Percentiles rank a stretch among this genome's conserved stretches.
These are phyloP conservation scores for Daphne laureola DNA, from an alignment of 441 rosid species.

Conservation along the genomic window DNA sequence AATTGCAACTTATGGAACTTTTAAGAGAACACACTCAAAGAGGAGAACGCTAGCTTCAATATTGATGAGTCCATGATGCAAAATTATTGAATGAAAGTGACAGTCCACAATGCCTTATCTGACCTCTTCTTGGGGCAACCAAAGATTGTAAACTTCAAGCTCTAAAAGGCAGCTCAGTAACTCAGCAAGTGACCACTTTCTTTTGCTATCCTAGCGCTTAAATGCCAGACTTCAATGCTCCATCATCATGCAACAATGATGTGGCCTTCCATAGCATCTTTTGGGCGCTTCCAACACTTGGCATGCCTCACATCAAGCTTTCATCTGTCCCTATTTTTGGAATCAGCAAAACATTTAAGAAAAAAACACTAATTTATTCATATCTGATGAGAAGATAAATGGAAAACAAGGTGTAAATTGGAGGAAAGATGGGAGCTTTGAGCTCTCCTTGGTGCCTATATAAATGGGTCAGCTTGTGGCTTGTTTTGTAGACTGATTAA, in stretches of 20 bases:
- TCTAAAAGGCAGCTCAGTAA: neutral
- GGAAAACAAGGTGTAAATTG: neutral
- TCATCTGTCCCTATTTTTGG: neutral
- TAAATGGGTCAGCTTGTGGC: slow-evolving; percentile 11
- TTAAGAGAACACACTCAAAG: too few species aligned
- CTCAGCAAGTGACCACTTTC: neutral
- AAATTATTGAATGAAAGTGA: too few species aligned
- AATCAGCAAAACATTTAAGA: neutral
- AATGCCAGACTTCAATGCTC: slow-evolving; percentile 13
- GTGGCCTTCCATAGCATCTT: neutral
- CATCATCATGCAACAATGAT: neutral
- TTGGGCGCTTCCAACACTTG: slow-evolving; percentile 15
- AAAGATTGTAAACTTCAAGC: slow-evolving; percentile 14
- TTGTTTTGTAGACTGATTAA: neutral
- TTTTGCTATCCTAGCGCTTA: neutral
- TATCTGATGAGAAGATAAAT: neutral
- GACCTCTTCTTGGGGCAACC: slow-evolving; percentile 31
- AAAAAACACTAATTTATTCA: neutral
- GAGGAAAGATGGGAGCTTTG: neutral
- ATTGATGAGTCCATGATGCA: too few species aligned
- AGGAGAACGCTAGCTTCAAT: too few species aligned
- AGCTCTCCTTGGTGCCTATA: slow-evolving; percentile 13
- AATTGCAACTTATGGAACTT: too few species aligned
- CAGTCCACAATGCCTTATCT: slow-evolving; percentile 16
- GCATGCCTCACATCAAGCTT: slow-evolving; percentile 4